Conservation (phyloP, 768 basidiomycete species). For the Kwoniella dendrophila region DNA sequence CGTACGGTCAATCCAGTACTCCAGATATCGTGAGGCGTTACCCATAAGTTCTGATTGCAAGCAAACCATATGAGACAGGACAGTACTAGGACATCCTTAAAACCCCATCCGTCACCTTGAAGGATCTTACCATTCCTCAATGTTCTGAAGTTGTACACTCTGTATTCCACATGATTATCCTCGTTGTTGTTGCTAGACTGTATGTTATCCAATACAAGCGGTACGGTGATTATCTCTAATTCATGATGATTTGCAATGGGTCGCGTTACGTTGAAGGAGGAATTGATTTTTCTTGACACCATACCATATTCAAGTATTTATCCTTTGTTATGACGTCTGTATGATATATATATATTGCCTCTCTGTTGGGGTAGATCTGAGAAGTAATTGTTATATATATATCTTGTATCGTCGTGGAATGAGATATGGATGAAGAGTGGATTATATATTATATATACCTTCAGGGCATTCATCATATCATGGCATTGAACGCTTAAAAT, state of each 20-base stretch:
- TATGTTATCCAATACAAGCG: background rate
- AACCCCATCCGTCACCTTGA: constrained; percentile 34
- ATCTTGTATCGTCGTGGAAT: background rate
- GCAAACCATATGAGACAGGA: background rate
- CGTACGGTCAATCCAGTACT: too few relatives aligned
- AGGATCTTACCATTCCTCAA: constrained; percentile 21
- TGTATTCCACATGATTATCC: constrained; percentile 27
- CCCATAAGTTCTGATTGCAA: background rate
- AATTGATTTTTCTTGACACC: too few relatives aligned
- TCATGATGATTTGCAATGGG: constrained; percentile 24
- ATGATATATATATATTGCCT: too few relatives aligned
- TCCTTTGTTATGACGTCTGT: too few relatives aligned
- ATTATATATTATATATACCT: background rate
- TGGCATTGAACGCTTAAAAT: background rate
- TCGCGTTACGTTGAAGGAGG: too few relatives aligned
- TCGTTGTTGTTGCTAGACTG: constrained; percentile 4
- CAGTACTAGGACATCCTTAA: constrained; percentile 8
- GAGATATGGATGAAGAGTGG: constrained; percentile 1
- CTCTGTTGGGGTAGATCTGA: too few relatives aligned
- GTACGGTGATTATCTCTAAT: constrained; percentile 20
- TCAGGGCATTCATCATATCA: background rate
- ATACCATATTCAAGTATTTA: too few relatives aligned
- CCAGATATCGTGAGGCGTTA: too few relatives aligned
- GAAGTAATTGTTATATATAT: too few relatives aligned
- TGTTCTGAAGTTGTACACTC: constrained; percentile 32